Evolutionary conservation across 106 monocot species (phyloP).

Genomic region (Allium sativum): DNA sequence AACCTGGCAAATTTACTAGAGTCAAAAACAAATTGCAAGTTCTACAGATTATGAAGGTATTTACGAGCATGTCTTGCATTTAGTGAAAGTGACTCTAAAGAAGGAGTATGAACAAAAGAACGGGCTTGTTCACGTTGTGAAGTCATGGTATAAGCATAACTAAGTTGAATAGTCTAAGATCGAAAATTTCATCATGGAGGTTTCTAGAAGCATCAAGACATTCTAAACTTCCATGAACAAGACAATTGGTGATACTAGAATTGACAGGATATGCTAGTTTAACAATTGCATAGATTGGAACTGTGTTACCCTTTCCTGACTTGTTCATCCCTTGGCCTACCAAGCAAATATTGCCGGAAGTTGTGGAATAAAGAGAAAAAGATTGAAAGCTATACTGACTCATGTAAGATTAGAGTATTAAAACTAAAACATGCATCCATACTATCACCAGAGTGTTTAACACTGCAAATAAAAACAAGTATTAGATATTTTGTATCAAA

Average conservation of each 20-base stretch:
- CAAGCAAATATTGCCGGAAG: conserved; percentile 52
- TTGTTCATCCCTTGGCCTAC: conserved; percentile 14
- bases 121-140: conserved; percentile 13
- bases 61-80: conserved; percentile 1
- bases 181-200: conserved; percentile 25
- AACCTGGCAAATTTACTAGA: neutral
- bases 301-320: conserved; percentile 17
- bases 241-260: conserved; percentile 23
- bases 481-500: too few species aligned
- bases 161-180: conserved; percentile 33
- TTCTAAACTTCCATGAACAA: conserved; percentile 21
- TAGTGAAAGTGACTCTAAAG: neutral
- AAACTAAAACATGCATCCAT: too few species aligned
- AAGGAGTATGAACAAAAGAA: conserved; percentile 10
- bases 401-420: too few species aligned
- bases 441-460: too few species aligned
- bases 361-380: conserved; percentile 37
- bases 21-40: neutral
- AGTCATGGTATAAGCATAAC: conserved; percentile 44
- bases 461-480: too few species aligned
- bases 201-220: neutral
- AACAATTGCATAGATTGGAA: conserved; percentile 30
- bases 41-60: neutral
- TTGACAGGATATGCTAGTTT: neutral
- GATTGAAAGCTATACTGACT: neutral